A percentile compares a stretch with the other conserved stretches of the same genome.
Conservation (phyloP, 345 rosid species). For the Clarkia xantiana region DNA sequence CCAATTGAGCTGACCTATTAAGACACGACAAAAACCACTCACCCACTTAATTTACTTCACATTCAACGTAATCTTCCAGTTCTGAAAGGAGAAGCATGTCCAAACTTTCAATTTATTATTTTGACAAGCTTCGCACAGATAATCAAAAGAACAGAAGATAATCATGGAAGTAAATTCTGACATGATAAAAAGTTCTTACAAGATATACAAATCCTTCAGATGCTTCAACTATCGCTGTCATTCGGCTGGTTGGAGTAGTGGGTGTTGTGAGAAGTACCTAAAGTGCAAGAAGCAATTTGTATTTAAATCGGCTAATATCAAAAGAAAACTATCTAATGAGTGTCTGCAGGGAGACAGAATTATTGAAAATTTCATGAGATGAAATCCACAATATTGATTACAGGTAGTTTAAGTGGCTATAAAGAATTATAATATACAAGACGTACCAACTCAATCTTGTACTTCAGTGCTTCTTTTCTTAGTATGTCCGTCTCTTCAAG, state of each 20-base stretch:
- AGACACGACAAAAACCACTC: not conserved
- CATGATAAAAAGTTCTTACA: constrained; percentile 25
- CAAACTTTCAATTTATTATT: no score
- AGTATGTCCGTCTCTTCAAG: constrained; percentile 75
- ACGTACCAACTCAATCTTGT: constrained; percentile 60
- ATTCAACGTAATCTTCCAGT: no score
- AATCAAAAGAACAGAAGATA: not conserved
- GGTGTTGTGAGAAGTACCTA: constrained; percentile 87
- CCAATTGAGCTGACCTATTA: constrained; percentile 73
- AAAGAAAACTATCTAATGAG: no score
- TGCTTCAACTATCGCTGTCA: constrained; percentile 74
- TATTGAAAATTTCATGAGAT: not conserved
- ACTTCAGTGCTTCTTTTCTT: constrained; percentile 57
- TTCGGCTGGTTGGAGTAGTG: constrained; percentile 54
- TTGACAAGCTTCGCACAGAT: no score
- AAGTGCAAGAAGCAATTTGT: constrained; percentile 4
- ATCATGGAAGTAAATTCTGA: not conserved
- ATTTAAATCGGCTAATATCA: not conserved
- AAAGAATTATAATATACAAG: not conserved
- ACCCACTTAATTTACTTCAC: no score
- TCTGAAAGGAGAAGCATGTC: no score
- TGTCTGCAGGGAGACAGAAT: no score
- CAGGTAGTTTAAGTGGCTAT: no score
- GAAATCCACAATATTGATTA: not conserved
- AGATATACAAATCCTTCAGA: constrained; percentile 82